These are phyloP conservation scores for Solanum paucissectum DNA, from an alignment of 257 asterid genomes.

Conservation along the genomic window DNA sequence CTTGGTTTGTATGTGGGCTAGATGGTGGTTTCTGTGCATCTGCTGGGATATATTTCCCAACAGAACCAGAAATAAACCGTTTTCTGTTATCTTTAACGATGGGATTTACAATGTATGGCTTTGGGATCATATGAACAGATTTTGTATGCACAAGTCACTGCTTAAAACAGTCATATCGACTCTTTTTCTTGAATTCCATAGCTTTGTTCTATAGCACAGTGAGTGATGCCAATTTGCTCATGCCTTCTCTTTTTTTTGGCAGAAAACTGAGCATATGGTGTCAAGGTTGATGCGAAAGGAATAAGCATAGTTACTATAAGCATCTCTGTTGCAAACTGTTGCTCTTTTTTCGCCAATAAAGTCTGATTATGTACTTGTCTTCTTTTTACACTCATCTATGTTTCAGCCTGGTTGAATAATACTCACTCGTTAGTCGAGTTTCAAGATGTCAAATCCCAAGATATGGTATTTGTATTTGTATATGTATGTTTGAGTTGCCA, in stretches of 20 bases:
- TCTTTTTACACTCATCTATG: not conserved
- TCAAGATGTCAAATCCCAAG: not conserved
- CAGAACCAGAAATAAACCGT: not conserved
- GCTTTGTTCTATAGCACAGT: not conserved
- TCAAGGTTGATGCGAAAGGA: slow-evolving; percentile 27
- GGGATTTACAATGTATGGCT: not conserved
- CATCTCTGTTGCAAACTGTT: not conserved
- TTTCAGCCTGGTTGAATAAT: not conserved
- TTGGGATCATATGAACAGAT: not conserved
- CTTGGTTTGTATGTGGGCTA: not conserved
- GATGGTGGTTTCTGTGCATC: not conserved
- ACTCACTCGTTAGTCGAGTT: not conserved
- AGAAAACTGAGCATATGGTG: slow-evolving; percentile 68
- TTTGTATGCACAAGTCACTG: not conserved
- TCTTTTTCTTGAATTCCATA: not conserved
- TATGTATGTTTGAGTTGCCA: not conserved
- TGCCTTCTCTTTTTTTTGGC: slow-evolving; percentile 6
- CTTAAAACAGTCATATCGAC: not conserved
- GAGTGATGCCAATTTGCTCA: not conserved
- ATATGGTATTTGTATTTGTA: not conserved
- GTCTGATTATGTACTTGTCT: not conserved
- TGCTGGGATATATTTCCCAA: not conserved
- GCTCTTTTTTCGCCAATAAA: not conserved
- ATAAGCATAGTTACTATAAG: not conserved
- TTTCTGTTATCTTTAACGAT: not conserved